These are phyloP conservation scores for Salix purpurea DNA, from an alignment of 345 rosid genomes.

Conservation along the genomic window DNA sequence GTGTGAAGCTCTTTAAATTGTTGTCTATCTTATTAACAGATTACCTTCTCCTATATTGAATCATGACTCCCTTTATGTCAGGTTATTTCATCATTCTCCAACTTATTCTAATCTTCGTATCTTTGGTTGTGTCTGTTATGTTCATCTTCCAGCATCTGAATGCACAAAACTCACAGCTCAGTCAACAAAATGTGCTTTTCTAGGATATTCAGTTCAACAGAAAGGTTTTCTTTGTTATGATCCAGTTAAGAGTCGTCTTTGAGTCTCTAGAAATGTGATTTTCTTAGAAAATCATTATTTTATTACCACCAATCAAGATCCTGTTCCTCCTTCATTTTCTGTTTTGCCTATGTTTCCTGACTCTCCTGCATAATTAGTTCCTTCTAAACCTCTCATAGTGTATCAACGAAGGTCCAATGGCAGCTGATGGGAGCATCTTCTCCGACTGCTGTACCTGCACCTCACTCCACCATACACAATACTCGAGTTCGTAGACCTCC, in stretches of 20 bases:
- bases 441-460: too few relatives aligned
- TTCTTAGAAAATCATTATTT: too few relatives aligned
- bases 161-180: neutral
- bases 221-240: neutral
- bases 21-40: neutral
- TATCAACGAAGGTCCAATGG: neutral
- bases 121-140: neutral
- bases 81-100: neutral
- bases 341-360: neutral
- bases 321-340: neutral
- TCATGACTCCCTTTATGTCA: neutral
- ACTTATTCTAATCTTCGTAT: neutral
- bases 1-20: neutral
- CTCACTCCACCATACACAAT: too few relatives aligned
- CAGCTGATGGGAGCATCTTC: neutral
- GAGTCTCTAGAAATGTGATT: neutral
- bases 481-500: too few relatives aligned
- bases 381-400: neutral
- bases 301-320: neutral
- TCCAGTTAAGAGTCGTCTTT: accelerated
- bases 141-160: neutral
- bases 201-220: neutral
- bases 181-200: neutral
- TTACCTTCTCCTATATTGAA: neutral
- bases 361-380: neutral